Percentiles rank a stretch among this genome's conserved stretches.
Conservation (phyloP, 2,329 filamentous ascomycete species). For the Malbranchea zuffiana region DNA sequence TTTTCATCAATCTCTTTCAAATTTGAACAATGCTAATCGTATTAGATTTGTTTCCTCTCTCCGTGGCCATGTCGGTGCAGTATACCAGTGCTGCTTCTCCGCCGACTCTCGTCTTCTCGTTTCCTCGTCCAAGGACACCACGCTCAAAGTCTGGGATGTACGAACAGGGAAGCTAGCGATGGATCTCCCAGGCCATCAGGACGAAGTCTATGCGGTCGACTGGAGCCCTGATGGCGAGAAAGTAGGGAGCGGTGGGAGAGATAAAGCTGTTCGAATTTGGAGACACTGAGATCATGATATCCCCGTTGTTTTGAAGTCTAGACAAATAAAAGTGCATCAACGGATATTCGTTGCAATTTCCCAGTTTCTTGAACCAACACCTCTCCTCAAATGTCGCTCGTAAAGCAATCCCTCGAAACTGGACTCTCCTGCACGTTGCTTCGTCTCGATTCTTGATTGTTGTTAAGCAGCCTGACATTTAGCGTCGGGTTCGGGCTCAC, state of each 20-base stretch:
- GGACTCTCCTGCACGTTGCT: too few relatives aligned
- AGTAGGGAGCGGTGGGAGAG: slow-evolving; percentile 85
- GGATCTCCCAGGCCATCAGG: slow-evolving; percentile 81
- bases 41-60: slow-evolving; percentile 72
- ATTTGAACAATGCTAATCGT: slow-evolving; percentile 12
- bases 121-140: slow-evolving; percentile 82
- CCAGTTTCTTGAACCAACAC: too few relatives aligned
- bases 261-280: slow-evolving; percentile 64
- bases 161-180: slow-evolving; percentile 67
- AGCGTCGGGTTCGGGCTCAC: too few relatives aligned
- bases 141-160: slow-evolving; percentile 90
- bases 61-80: slow-evolving; percentile 77
- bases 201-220: slow-evolving; percentile 88
- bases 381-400: too few relatives aligned
- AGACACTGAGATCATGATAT: slow-evolving; percentile 39
- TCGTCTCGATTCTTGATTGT: too few relatives aligned
- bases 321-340: background rate
- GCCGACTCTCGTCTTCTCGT: slow-evolving; percentile 84
- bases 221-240: slow-evolving; percentile 86
- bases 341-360: too few relatives aligned
- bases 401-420: too few relatives aligned
- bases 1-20: slow-evolving; percentile 13
- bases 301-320: slow-evolving; percentile 1
- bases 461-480: too few relatives aligned
- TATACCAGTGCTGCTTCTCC: slow-evolving; percentile 87